Evolutionary conservation across 2,329 filamentous ascomycete genomes (phyloP), one percentile per base, ranked within the genome.

Genomic region (Diaporthe sp.): DNA sequence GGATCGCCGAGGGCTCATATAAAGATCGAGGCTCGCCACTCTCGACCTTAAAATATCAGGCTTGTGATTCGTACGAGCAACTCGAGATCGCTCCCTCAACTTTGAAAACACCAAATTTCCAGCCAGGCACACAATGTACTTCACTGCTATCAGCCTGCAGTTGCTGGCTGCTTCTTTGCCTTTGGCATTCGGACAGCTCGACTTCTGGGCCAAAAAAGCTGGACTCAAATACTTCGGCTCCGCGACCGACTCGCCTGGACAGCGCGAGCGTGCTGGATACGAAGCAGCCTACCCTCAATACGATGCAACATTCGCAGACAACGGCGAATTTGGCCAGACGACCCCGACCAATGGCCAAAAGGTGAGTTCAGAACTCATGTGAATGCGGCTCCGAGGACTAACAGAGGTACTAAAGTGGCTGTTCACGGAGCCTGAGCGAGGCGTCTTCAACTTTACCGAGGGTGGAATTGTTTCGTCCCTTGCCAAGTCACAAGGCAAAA

Each of bases 221-320:
- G 90, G 90, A 7, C 84, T 89, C 73, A 80, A 86, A 76, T 93
- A 92, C 84, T 92, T 92, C 73, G 91, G 91, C 73, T 88, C 91
- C 1, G 91, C 91, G 3, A 91, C 91, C 42, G 91, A 93, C 81
- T 80, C 82, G 8, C 82, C 82, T 3, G 82, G 81, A 9, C 80
- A 83, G 77, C 83, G 84, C 42, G 84, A 86, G 79, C 82, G 84
- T 37, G 82, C 80, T 4, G 90, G 91, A 25, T 80, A 81, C 10
- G 86, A 89, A 77, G 82, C 88, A 31, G 82, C 85, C 13, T 90
- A 93, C 80, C 80, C 83, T 4, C 81, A 87, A 71, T 93, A 93
- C 80, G 83, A 89, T 53, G 81, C 83, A 10, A 89, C 91, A 77
- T 83, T 92, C 57, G 86, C 85, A 74, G 85, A 91, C 80, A 85